Evolutionary conservation across 164 flowering plant species (phyloP), one percentile per base, ranked within the genome.

Genomic region (Vitis amurensis): DNA sequence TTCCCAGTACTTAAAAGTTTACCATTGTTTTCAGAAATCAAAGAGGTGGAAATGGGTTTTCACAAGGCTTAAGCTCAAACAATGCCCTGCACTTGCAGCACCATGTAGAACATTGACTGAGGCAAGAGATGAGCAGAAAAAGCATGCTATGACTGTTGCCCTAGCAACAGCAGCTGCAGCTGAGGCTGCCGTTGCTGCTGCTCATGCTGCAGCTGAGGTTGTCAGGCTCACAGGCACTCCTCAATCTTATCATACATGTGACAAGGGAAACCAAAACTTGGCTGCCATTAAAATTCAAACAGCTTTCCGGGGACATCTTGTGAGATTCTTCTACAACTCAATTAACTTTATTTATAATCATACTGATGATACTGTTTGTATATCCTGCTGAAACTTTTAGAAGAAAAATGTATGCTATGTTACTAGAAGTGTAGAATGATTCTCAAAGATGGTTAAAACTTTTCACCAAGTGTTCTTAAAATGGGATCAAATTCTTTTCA

Each of bases 111-210:
- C 76, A 23, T 68, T 90, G 48, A 71, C 58, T 72, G 84, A 85
- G 75, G 92, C 86, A 60, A 83, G 77, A 17, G 90, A 88, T 62
- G 90, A 82, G 73, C 94, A 88, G 74, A 88, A 83, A 70, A 86
- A 81, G 73, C 90, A 82, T 74, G 97, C 94, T 31, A 23, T 89
- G 73, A 84, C 80, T 68, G 95, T 86, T 58, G 97, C 97, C 31
- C 63, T 79, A 27, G 94, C 93, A 19, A 89, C 98, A 0, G 91
- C 96, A 23, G 92, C 86, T 1, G 97, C 95, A 3, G 95, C 93
- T 9, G 91, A 90, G 73, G 97, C 92, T 52, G 91, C 97, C 0
- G 86, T 90, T 5, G 92, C 91, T 14, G 92, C 98, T 14, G 92
- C 96, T n/a, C 82, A 85, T 55, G 94, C 85, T 51, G 98, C 98